phyloP scores from a whole-genome alignment of 768 basidiomycete genomes.

The Russula dissimulans region DNA sequence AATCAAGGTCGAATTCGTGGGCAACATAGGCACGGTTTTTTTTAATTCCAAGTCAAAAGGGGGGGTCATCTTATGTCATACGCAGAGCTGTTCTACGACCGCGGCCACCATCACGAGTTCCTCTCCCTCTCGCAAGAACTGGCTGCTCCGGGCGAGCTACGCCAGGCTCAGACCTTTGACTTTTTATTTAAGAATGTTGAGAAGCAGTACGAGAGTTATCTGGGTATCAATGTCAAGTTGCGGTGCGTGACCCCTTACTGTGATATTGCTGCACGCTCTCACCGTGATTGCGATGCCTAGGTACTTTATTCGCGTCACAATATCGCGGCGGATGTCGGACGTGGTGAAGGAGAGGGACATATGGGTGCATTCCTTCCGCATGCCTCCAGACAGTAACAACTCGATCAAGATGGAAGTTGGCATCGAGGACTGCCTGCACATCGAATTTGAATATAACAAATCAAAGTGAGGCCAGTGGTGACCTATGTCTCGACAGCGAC shows the following conservation, averaged over 20 bases:
- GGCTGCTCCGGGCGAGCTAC: slow-evolving; percentile 93
- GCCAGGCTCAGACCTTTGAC: slow-evolving; percentile 91
- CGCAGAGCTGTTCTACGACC: slow-evolving; percentile 83
- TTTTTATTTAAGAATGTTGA: slow-evolving; percentile 99
- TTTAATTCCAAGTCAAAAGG: not conserved
- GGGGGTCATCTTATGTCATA: slow-evolving; percentile 21
- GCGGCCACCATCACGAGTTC: slow-evolving; percentile 97
- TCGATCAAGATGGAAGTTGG: slow-evolving; percentile 99
- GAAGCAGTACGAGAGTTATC: slow-evolving; percentile 97
- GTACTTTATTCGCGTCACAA: slow-evolving; percentile 86
- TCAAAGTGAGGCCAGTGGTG: slow-evolving; percentile 57
- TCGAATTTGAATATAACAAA: slow-evolving; percentile 99
- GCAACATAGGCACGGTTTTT: slow-evolving; percentile 70
- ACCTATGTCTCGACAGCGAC: slow-evolving; percentile 24
- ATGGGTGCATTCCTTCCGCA: slow-evolving; percentile 98
- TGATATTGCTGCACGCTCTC: not conserved
- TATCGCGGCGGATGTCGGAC: slow-evolving; percentile 88
- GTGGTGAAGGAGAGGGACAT: slow-evolving; percentile 88
- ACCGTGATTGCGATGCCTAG: slow-evolving; percentile 31
- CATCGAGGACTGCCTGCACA: slow-evolving; percentile 97
- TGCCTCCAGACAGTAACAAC: slow-evolving; percentile 97
- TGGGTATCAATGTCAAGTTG: slow-evolving; percentile 97
- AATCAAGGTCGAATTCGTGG: slow-evolving; percentile 95
- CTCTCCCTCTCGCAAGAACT: slow-evolving; percentile 91
- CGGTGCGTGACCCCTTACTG: slow-evolving; percentile 42